Conservation (phyloP, 768 basidiomycete species). For the Lyophyllum decastes region DNA sequence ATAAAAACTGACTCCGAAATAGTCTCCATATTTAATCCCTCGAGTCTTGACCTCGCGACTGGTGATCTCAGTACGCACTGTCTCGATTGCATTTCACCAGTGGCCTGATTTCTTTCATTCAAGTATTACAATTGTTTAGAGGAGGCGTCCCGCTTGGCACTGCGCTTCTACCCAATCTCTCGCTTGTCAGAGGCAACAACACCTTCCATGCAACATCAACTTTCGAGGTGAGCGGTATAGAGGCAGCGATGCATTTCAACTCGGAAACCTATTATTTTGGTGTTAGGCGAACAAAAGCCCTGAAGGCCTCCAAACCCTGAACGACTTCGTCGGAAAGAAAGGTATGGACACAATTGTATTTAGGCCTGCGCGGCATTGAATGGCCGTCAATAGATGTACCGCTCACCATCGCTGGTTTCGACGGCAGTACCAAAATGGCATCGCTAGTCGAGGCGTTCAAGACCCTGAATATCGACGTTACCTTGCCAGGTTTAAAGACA, state of each 20-base stretch:
- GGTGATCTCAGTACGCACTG: slow-evolving; percentile 60
- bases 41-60: slow-evolving; percentile 58
- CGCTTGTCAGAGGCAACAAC: slow-evolving; percentile 62
- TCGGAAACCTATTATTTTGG: slow-evolving; percentile 6
- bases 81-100: background rate
- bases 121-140: slow-evolving; percentile 58
- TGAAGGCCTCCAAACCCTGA: slow-evolving; percentile 61
- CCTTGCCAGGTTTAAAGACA: slow-evolving; percentile 60
- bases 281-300: slow-evolving; percentile 59
- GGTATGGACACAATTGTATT: slow-evolving; percentile 29
- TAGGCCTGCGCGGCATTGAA: background rate
- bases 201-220: slow-evolving; percentile 46
- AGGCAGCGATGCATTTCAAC: background rate
- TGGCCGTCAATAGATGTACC: slow-evolving; percentile 45
- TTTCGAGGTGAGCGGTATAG: slow-evolving; percentile 45
- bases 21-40: slow-evolving; percentile 71
- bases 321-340: slow-evolving; percentile 65
- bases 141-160: slow-evolving; percentile 59
- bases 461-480: slow-evolving; percentile 54
- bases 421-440: slow-evolving; percentile 56
- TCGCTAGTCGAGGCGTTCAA: slow-evolving; percentile 65
- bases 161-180: slow-evolving; percentile 59
- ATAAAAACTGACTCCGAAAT: slow-evolving; percentile 1
- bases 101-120: background rate
- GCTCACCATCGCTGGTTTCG: slow-evolving; percentile 58